Evolutionary conservation across 257 asterid genomes (phyloP).

Genomic region (Thymus mandschuricus): DNA sequence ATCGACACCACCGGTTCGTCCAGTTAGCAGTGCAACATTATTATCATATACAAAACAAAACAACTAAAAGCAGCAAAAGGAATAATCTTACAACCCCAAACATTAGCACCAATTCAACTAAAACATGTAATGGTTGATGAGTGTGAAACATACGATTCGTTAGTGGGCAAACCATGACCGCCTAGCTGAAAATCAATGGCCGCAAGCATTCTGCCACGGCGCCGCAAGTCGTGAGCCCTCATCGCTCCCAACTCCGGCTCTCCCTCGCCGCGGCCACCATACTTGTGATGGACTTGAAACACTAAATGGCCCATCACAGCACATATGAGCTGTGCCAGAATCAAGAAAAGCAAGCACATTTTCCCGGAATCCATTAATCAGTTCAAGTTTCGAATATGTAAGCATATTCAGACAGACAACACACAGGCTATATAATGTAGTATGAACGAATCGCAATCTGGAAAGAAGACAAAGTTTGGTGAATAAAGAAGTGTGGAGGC

Average conservation of each 20-base stretch:
- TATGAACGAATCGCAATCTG: slow-evolving; percentile 28
- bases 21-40: too few relatives aligned
- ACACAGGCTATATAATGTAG: slow-evolving; percentile 5
- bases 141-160: slow-evolving; percentile 47
- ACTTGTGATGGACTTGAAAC: slow-evolving; percentile 59
- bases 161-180: slow-evolving; percentile 65
- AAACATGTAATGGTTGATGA: neutral
- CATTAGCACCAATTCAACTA: too few relatives aligned
- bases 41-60: too few relatives aligned
- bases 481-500: slow-evolving; percentile 22
- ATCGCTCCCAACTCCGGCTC: slow-evolving; percentile 41
- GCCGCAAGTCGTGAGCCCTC: slow-evolving; percentile 55
- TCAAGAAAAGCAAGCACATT: slow-evolving; percentile 34
- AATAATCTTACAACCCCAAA: too few relatives aligned
- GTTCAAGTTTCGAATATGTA: neutral
- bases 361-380: slow-evolving; percentile 39
- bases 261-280: slow-evolving; percentile 52
- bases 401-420: slow-evolving; percentile 1
- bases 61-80: too few relatives aligned
- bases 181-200: slow-evolving; percentile 56
- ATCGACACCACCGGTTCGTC: too few relatives aligned
- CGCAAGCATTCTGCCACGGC: slow-evolving; percentile 64
- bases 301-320: slow-evolving; percentile 54
- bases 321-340: slow-evolving; percentile 32
- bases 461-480: slow-evolving; percentile 24